Evolutionary conservation across 192 early-diverging fungal species (phyloP).

Genomic region (Chytriomyces confervae): DNA sequence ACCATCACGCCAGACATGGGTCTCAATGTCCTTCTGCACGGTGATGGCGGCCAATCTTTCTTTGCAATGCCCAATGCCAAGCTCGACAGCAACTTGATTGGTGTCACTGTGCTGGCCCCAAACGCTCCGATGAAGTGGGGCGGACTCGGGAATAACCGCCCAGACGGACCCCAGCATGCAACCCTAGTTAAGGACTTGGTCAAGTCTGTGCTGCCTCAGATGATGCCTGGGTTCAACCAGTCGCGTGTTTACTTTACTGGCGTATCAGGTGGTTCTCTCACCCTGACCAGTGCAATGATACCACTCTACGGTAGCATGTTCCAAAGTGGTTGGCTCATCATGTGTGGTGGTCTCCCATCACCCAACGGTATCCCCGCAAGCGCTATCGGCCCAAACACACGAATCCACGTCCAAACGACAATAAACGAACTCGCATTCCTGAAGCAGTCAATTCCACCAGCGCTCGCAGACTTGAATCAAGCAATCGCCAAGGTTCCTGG

Average conservation of each 20-base stretch:
- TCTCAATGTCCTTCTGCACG: constrained; percentile 43
- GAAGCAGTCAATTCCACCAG: constrained; percentile 17
- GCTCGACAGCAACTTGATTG: constrained; percentile 32
- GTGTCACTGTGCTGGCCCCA: constrained; percentile 45
- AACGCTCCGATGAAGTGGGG: constrained; percentile 32
- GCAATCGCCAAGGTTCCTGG: neutral
- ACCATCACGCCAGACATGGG: constrained; percentile 18
- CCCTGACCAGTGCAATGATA: constrained; percentile 32
- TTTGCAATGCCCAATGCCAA: constrained; percentile 36
- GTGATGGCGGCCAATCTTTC: constrained; percentile 38
- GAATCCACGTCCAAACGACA: constrained; percentile 41
- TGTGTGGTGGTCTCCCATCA: constrained; percentile 30
- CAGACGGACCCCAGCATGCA: constrained; percentile 35
- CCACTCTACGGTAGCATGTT: constrained; percentile 37
- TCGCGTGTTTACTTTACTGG: constrained; percentile 40
- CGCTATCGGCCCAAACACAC: neutral
- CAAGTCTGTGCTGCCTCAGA: constrained; percentile 30
- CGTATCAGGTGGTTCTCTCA: constrained; percentile 38
- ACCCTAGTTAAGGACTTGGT: constrained; percentile 36
- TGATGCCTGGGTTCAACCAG: constrained; percentile 29
- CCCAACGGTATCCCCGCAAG: constrained; percentile 11
- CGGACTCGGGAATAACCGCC: constrained; percentile 19
- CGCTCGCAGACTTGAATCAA: constrained; percentile 15
- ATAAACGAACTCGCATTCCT: constrained; percentile 30
- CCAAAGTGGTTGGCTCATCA: constrained; percentile 9